Conservation (phyloP, 208 protist genomes). For the Angomonas deanei region DNA sequence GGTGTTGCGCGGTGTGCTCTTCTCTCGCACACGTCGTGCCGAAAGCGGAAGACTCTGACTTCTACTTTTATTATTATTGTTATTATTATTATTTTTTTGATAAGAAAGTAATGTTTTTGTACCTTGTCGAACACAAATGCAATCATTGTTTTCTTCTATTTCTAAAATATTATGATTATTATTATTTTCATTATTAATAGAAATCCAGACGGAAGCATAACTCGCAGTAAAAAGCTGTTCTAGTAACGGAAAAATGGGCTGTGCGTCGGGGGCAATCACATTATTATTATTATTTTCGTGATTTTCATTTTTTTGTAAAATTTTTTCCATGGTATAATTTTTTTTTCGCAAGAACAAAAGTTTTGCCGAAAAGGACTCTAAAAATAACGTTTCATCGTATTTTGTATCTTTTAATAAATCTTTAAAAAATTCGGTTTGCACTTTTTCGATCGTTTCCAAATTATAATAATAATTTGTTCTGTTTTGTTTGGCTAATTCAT, state of each 20-base stretch:
- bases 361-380: neutral
- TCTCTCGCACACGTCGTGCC: too few relatives aligned
- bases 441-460: neutral
- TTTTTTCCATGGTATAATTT: neutral
- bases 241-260: neutral
- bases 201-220: neutral
- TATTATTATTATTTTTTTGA: too few relatives aligned
- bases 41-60: too few relatives aligned
- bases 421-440: neutral
- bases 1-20: too few relatives aligned
- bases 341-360: neutral
- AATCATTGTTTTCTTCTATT: too few relatives aligned
- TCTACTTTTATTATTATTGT: too few relatives aligned
- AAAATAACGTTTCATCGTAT: neutral
- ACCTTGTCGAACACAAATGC: too few relatives aligned
- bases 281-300: too few relatives aligned
- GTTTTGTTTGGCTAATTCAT: neutral
- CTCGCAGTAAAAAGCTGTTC: neutral
- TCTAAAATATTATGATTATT: neutral
- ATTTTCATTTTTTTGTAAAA: too few relatives aligned
- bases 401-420: neutral
- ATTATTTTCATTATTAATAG: neutral
- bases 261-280: neutral
- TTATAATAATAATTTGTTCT: neutral
- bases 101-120: too few relatives aligned